Evolutionary conservation across 208 protist species (phyloP).

Genomic region (Herpetomonas samuelpessoai): DNA sequence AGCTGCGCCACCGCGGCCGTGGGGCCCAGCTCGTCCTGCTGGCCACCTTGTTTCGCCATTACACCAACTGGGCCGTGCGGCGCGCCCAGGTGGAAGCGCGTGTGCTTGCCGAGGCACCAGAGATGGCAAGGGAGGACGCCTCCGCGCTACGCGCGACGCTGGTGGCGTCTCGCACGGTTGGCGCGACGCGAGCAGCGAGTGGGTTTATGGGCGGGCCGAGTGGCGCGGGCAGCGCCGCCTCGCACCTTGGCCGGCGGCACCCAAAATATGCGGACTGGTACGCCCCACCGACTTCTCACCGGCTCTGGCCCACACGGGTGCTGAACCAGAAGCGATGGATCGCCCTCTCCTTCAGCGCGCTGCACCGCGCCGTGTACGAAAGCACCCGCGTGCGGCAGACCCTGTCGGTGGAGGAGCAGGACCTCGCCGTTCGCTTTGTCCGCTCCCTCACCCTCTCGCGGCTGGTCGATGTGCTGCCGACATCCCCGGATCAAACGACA

Average conservation of each 20-base stretch:
- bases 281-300: constrained; percentile 55
- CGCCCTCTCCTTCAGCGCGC: constrained; percentile 61
- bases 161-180: background rate
- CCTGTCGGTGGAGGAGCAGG: constrained; percentile 51
- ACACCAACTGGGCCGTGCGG: constrained; percentile 65
- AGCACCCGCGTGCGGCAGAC: constrained; percentile 14
- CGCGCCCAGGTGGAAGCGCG: constrained; percentile 29
- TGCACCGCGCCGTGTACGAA: constrained; percentile 52
- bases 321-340: constrained; percentile 68
- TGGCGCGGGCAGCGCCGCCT: no score
- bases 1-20: constrained; percentile 46
- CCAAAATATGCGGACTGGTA: constrained; percentile 47
- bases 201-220: no score
- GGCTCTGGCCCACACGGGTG: constrained; percentile 40
- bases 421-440: constrained; percentile 32
- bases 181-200: no score
- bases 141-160: background rate
- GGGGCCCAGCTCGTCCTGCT: constrained; percentile 57
- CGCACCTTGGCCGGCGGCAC: constrained; percentile 22
- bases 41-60: constrained; percentile 64
- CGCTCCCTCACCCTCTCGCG: constrained; percentile 41
- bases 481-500: constrained; percentile 19
- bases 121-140: constrained; percentile 1
- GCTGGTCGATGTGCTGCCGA: constrained; percentile 57
- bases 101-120: background rate